These are phyloP conservation scores for Biscogniauxia mediterranea DNA, from an alignment of 2,329 filamentous ascomycete species.

Conservation along the genomic window DNA sequence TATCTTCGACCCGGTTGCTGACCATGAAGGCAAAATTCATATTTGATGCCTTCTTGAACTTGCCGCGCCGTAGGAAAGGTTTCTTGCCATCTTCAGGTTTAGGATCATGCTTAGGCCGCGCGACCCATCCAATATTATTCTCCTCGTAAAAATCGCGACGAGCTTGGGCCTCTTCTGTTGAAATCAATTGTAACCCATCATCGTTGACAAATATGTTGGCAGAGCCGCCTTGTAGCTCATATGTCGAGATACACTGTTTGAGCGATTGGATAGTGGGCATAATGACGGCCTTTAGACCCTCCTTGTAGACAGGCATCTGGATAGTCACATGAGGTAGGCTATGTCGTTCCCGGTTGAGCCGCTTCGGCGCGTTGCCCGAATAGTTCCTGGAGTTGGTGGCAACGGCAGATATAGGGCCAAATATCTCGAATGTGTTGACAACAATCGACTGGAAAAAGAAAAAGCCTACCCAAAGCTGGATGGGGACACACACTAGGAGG, in stretches of 20 bases:
- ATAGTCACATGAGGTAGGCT: slow-evolving; percentile 49
- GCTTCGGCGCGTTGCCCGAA: slow-evolving; percentile 38
- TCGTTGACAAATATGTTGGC: slow-evolving; percentile 69
- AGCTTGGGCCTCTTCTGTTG: slow-evolving; percentile 45
- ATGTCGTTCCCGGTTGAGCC: slow-evolving; percentile 37
- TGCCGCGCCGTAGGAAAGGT: slow-evolving; percentile 59
- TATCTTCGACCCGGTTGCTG: slow-evolving; percentile 69
- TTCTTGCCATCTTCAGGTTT: slow-evolving; percentile 48
- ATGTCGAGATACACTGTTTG: slow-evolving; percentile 57
- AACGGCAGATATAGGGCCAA: slow-evolving; percentile 49
- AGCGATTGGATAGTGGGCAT: slow-evolving; percentile 54
- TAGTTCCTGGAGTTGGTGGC: slow-evolving; percentile 46
- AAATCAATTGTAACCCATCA: slow-evolving; percentile 63
- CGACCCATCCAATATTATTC: slow-evolving; percentile 56
- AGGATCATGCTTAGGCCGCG: slow-evolving; percentile 51
- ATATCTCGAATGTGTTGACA: slow-evolving; percentile 47
- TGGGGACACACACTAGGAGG: slow-evolving; percentile 49
- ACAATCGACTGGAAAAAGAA: slow-evolving; percentile 54
- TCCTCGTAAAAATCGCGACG: slow-evolving; percentile 57
- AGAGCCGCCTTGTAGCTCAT: slow-evolving; percentile 61
- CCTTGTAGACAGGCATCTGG: slow-evolving; percentile 52
- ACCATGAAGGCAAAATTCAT: slow-evolving; percentile 71
- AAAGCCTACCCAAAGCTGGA: slow-evolving; percentile 55
- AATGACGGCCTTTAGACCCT: slow-evolving; percentile 48
- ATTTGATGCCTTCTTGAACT: slow-evolving; percentile 71